These are phyloP conservation scores for Ceratonia siliqua DNA, from an alignment of 306 rosid species.

Conservation along the genomic window DNA sequence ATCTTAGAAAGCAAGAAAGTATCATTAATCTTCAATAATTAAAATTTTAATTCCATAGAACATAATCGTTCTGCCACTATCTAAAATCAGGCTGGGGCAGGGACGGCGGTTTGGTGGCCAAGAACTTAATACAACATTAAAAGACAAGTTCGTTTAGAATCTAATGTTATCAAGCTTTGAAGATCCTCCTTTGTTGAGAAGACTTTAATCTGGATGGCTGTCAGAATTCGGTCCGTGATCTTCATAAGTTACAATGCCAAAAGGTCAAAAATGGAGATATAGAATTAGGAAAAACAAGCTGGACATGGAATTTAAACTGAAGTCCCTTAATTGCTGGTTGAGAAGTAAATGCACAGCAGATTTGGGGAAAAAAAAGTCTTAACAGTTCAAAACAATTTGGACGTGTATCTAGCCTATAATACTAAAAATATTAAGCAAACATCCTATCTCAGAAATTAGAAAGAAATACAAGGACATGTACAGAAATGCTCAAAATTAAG, in stretches of 20 bases:
- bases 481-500: not conserved
- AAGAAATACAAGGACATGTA: conserved; percentile 22
- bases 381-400: conserved; percentile 19
- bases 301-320: not conserved
- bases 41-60: not conserved
- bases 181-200: not conserved
- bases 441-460: conserved; percentile 2
- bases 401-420: not conserved
- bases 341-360: conserved; percentile 10
- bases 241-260: not conserved
- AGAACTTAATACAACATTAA: not conserved
- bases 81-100: not conserved
- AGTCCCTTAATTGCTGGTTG: not conserved
- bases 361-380: not conserved
- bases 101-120: not conserved
- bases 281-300: not conserved
- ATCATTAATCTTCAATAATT: not conserved
- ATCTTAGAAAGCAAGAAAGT: too few species aligned
- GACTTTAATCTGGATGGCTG: too few species aligned
- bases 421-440: not conserved
- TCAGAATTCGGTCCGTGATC: too few species aligned
- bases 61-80: not conserved
- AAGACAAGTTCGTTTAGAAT: not conserved
- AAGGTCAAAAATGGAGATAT: not conserved
- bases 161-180: not conserved